These are phyloP conservation scores for Cucumis cinereus DNA, from an alignment of 306 rosid genomes.

Conservation along the genomic window DNA sequence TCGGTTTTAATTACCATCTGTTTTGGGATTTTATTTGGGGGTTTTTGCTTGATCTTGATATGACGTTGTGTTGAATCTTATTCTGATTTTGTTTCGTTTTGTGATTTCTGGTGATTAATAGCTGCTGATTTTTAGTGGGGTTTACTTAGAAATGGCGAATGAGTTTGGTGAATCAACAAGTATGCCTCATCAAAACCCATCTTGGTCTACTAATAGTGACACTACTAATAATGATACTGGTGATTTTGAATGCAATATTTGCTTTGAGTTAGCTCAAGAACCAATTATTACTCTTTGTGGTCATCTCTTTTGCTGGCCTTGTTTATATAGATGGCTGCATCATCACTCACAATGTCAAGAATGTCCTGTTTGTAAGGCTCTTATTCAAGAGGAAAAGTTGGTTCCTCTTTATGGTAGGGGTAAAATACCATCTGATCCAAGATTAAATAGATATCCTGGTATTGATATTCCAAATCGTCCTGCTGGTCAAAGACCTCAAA, in stretches of 20 bases:
- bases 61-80: background rate
- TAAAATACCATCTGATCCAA: constrained; percentile 58
- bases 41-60: background rate
- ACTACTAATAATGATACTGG: constrained; percentile 45
- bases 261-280: constrained; percentile 85
- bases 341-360: constrained; percentile 86
- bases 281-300: constrained; percentile 88
- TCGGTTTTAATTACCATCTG: background rate
- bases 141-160: constrained; percentile 31
- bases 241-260: constrained; percentile 90
- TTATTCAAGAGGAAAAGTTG: constrained; percentile 58
- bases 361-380: constrained; percentile 93
- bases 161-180: constrained; percentile 55
- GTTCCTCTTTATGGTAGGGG: constrained; percentile 95
- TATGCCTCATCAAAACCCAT: constrained; percentile 35
- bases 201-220: constrained; percentile 25
- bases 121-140: background rate
- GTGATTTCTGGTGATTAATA: background rate
- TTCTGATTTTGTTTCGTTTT: background rate
- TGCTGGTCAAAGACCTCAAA: constrained; percentile 67
- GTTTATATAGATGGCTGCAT: constrained; percentile 79
- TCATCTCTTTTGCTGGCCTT: constrained; percentile 91
- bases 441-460: constrained; percentile 63
- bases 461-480: constrained; percentile 73
- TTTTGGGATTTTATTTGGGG: background rate